Base-by-base conservation (phyloP, 441 rosid genomes). In the Kokia cookei region DNA sequence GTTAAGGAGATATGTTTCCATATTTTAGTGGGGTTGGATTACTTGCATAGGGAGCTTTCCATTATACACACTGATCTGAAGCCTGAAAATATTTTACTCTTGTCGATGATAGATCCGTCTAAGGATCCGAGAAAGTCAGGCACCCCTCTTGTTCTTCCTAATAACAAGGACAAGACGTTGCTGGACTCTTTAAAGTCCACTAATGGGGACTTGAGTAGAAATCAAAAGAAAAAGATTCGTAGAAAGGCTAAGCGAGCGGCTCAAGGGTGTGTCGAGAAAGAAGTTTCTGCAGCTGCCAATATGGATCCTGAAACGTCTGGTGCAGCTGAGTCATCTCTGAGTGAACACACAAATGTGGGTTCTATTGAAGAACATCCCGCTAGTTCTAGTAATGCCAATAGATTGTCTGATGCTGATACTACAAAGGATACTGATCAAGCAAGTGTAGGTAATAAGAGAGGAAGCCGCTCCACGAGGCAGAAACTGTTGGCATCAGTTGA, bases 31-130 rank as follows among this genome's bases (percentile, higher is more conserved):
- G 95, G 91, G 43, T 76, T 90, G 70, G 93, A 88, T 83, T 88
- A 87, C 78, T 85, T 90, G 78, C 95, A 88, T 58, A 75, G 90
- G 68, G 82, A 90, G 61, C 91, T 90, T 65, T 88, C 91, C 22
- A 85, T 88, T 17, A 88, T 88, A 73, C 95, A 90, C 79, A 90
- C 95, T 70, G 95, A 90, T 84, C 24, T 88, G 74, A 90, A 90
- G 79, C 95, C 90, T 1, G 95, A 90, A 76, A 90, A 90, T 69
- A 82, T 90, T 69, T 81, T 90, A 83, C 77, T 90, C 12, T 74
- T 87, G 79, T 84, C 95, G 51, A 87, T 78, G 86, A 86, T 90
- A 37, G 95, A 90, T 74, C 88, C 85, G 4, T 76, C 82, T 29
- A 88, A 85, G 71, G 95, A 88, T 82, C 87, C 89, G 4, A 80